phyloP scores from a whole-genome alignment of 176 grass and related monocot genomes.

The Ampelocalamus luodianensis region DNA sequence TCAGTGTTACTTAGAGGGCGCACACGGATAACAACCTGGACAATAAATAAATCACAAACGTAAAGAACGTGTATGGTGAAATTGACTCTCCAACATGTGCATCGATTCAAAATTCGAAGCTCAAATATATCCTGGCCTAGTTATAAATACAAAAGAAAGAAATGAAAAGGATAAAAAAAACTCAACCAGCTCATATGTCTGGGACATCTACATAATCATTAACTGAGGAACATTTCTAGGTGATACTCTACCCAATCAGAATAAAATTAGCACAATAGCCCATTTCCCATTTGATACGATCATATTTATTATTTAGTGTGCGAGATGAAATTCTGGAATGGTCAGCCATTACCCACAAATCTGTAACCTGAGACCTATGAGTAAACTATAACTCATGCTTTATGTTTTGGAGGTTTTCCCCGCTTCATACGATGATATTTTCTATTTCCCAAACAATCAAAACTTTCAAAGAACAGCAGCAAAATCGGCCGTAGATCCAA shows the following conservation, averaged over 20 bases:
- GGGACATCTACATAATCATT: background rate
- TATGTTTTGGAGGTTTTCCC: background rate
- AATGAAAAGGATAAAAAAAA: background rate
- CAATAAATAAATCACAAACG: conserved; percentile 35
- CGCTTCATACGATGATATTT: background rate
- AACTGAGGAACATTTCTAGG: background rate
- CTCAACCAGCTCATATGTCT: background rate
- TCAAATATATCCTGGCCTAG: background rate
- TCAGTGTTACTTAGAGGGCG: conserved; percentile 77
- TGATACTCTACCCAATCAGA: background rate
- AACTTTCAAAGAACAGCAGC: background rate
- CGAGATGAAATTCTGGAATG: background rate
- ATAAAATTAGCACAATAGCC: background rate
- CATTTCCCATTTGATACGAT: conserved; percentile 3
- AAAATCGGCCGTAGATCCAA: background rate
- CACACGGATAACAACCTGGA: conserved; percentile 88
- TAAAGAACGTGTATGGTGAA: conserved; percentile 33
- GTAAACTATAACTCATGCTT: background rate
- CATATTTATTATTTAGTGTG: background rate
- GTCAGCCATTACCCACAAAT: background rate
- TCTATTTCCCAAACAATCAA: background rate
- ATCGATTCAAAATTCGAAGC: conserved; percentile 6
- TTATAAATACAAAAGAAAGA: conserved; percentile 2
- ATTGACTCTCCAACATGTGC: conserved; percentile 8
- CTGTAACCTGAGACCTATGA: background rate